These are phyloP conservation scores for Cercophora sp. DNA, from an alignment of 495 filamentous ascomycete genomes.

Conservation along the genomic window DNA sequence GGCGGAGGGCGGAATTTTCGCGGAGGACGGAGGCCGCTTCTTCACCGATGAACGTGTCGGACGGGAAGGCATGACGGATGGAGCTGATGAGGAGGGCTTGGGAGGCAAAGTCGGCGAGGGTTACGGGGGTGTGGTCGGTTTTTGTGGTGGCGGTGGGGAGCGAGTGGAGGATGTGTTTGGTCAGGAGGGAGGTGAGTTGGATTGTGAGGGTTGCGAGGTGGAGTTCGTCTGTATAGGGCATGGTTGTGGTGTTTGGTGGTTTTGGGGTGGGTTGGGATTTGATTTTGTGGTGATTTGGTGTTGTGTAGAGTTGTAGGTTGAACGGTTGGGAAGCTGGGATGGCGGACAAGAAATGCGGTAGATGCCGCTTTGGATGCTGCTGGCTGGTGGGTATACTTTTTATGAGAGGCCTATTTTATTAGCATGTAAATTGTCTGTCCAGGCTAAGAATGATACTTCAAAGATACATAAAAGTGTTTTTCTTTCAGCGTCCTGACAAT, in stretches of 20 bases:
- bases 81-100: slow-evolving; percentile 54
- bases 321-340: too few species aligned
- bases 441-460: too few species aligned
- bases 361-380: too few species aligned
- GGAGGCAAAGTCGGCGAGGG: slow-evolving; percentile 54
- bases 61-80: slow-evolving; percentile 46
- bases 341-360: too few species aligned
- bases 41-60: slow-evolving; percentile 51
- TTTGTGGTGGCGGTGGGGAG: slow-evolving; percentile 37
- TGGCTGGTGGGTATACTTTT: too few species aligned
- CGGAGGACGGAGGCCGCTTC: slow-evolving; percentile 49
- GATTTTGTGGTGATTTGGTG: background rate
- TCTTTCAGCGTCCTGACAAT: too few species aligned
- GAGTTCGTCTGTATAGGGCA: too few species aligned
- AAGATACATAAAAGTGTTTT: too few species aligned
- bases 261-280: slow-evolving; percentile 3
- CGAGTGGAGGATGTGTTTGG: slow-evolving; percentile 44
- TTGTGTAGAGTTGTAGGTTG: too few species aligned
- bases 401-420: too few species aligned
- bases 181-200: slow-evolving; percentile 51
- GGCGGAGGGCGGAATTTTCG: slow-evolving; percentile 38
- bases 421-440: too few species aligned
- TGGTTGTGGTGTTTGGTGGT: slow-evolving; percentile 29
- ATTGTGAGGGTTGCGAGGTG: slow-evolving; percentile 49
- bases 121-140: slow-evolving; percentile 50